Evolutionary conservation across 2,329 filamentous ascomycete species (phyloP).

Genomic region (Claviceps fusiformis): DNA sequence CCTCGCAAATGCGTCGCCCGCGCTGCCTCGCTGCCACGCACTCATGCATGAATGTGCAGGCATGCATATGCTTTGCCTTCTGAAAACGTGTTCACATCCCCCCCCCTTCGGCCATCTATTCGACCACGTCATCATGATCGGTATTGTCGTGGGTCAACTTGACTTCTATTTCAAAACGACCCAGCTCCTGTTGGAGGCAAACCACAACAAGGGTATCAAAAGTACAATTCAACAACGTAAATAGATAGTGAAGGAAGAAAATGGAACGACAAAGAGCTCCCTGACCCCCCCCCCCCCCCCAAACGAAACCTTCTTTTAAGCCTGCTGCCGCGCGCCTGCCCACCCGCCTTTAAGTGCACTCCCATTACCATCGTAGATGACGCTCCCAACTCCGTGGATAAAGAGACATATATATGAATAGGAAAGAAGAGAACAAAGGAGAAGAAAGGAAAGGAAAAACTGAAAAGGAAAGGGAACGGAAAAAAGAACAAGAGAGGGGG

Average conservation of each 20-base stretch:
- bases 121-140: neutral
- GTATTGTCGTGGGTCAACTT: neutral
- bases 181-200: neutral
- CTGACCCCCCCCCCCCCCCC: too few species aligned
- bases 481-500: too few species aligned
- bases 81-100: constrained; percentile 1
- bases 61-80: neutral
- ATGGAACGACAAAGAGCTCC: neutral
- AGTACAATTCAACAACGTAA: neutral
- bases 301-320: neutral
- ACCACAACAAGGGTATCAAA: constrained; percentile 15
- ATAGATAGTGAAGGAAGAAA: neutral
- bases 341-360: neutral
- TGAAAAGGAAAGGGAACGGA: neutral
- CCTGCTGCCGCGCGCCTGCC: neutral
- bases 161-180: neutral
- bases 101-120: neutral
- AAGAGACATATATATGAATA: neutral
- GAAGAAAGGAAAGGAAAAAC: neutral
- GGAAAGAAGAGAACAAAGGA: neutral
- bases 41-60: too few species aligned
- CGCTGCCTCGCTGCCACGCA: neutral
- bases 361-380: too few species aligned
- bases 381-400: neutral
- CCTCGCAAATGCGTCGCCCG: neutral